Evolutionary conservation across 306 rosid species (phyloP).

Genomic region (Mucuna pruriens): DNA sequence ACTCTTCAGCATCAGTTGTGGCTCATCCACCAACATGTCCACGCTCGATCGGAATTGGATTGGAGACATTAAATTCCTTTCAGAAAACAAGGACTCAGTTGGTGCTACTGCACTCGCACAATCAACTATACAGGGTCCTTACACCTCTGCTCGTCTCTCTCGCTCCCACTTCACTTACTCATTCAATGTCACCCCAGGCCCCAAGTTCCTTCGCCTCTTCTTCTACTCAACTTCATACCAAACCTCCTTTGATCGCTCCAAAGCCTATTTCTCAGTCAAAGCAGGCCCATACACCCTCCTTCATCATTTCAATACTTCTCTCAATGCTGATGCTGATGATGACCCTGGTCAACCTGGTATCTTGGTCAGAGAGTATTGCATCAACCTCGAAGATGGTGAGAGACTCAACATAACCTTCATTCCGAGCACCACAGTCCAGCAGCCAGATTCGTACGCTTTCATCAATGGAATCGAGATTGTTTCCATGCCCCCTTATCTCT

Average conservation of each 20-base stretch:
- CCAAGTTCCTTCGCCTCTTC: slow-evolving; percentile 37
- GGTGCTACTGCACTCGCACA: not conserved
- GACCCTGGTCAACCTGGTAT: too few species aligned
- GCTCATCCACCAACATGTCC: not conserved
- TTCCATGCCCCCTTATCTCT: not conserved
- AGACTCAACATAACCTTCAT: not conserved
- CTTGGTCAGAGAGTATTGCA: slow-evolving; percentile 39
- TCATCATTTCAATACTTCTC: slow-evolving; percentile 34
- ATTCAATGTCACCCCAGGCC: slow-evolving; percentile 30
- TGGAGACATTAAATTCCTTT: not conserved
- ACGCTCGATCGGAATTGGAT: not conserved
- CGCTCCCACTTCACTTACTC: slow-evolving; percentile 48
- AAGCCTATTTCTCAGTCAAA: slow-evolving; percentile 41
- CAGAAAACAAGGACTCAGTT: not conserved
- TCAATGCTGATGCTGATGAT: slow-evolving; percentile 16
- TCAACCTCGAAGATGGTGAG: not conserved
- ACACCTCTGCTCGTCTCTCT: slow-evolving; percentile 29
- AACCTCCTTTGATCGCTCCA: not conserved
- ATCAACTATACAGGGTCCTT: not conserved
- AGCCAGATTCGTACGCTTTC: not conserved
- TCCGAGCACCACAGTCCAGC: not conserved
- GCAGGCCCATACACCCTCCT: slow-evolving; percentile 37
- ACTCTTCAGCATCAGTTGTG: not conserved
- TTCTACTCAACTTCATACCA: slow-evolving; percentile 28
- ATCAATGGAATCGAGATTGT: not conserved